Conservation (phyloP, 129 eudicot species). For the Lactuca sativa region DNA sequence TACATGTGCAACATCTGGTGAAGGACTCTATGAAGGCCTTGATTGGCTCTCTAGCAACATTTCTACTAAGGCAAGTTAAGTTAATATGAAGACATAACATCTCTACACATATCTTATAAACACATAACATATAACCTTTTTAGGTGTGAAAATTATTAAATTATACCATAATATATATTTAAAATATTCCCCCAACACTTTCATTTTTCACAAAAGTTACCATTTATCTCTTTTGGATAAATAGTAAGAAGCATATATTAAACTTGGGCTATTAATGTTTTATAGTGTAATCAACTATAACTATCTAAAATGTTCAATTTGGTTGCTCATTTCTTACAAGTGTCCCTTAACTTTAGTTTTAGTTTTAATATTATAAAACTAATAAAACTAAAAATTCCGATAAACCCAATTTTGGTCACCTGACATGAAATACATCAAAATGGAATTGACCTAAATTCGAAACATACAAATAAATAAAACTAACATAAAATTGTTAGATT, state of each 20-base stretch:
- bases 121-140: neutral
- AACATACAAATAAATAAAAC: no score
- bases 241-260: neutral
- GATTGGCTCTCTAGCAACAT: conserved; percentile 71
- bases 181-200: neutral
- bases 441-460: no score
- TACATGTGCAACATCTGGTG: conserved; percentile 68
- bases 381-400: no score
- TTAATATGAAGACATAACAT: neutral
- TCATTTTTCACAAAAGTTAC: neutral
- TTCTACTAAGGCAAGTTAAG: conserved; percentile 52
- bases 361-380: no score
- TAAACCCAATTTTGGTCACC: no score
- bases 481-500: neutral
- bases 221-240: no score
- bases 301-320: no score
- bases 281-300: no score
- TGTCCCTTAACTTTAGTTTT: no score
- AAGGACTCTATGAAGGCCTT: conserved; percentile 75
- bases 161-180: no score
- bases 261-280: neutral
- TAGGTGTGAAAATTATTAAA: neutral
- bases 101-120: neutral
- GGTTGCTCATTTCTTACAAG: no score
- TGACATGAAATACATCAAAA: no score